Evolutionary conservation across 495 filamentous ascomycete species (phyloP), one percentile per base, ranked within the genome.

Genomic region (Hypoxylon fuscum): DNA sequence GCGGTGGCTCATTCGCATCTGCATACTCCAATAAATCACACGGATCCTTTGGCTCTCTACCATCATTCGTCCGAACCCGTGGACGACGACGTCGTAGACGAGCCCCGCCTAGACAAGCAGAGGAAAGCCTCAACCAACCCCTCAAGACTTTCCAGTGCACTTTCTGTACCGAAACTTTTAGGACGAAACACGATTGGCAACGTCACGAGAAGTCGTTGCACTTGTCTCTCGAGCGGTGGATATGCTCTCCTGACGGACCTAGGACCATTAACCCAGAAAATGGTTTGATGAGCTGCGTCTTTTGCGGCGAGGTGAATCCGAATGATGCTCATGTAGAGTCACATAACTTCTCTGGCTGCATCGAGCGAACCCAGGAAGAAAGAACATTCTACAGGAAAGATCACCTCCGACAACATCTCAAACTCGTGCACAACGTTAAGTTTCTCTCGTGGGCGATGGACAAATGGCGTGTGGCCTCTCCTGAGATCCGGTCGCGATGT

Each of bases 331-430:
- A 93, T 66, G 74, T 86, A 17, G 88, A 90, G 49, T 78, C 74
- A 5, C 91, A 95, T 73, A 90, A 91, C 64, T 88, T 90, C 71
- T 78, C 81, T 2, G 71, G 84, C 14, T 95, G 91, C 65, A 84
- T 84, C 32, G 84, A 86, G 56, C 85, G 88, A 34, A 83, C 88
- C 0, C 49, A 82, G 0, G 75, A 81, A 32, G 87, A 90, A 47
- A 83, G 91, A 0, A 90, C 90, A 0, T 96, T 94, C 68, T 91
- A 88, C 48, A 84, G 91, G 12, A 96, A 94, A 74, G 91, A 96
- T 66, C 90, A 96, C 68, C 77, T 96, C 2, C 82, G 87, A 48
- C 91, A 96, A 68, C 91, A 96, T 68, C 74, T 96, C 17, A 85
- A 88, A 37, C 85, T 94, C 23, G 88, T 93, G 49, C 91, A 96